Conservation (phyloP, 2,329 filamentous ascomycete species). For the Rutstroemia sydowiana region DNA sequence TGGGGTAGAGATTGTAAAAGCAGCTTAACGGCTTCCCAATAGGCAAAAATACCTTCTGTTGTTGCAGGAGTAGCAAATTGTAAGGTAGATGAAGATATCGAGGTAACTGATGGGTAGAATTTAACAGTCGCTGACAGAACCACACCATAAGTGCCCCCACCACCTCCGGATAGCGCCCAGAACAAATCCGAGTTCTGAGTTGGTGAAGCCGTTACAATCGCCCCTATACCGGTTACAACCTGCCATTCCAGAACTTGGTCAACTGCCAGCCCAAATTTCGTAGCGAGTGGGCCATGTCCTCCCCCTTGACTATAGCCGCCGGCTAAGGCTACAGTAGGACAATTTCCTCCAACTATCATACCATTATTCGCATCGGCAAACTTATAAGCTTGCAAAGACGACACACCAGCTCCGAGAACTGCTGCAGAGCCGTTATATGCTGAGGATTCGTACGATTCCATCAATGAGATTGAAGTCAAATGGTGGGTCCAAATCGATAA, state of each 20-base stretch:
- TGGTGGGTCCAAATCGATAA: neutral
- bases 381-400: neutral
- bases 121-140: conserved; percentile 43
- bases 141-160: conserved; percentile 49
- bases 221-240: conserved; percentile 43
- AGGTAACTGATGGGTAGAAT: neutral
- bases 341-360: neutral
- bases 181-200: conserved; percentile 47
- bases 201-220: conserved; percentile 39
- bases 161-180: conserved; percentile 55
- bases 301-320: conserved; percentile 52
- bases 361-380: neutral
- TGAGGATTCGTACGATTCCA: neutral
- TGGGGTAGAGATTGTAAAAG: neutral
- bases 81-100: neutral
- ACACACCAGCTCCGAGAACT: neutral
- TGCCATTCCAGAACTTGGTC: conserved; percentile 51
- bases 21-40: neutral
- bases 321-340: conserved; percentile 28
- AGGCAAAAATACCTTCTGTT: neutral
- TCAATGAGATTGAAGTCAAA: neutral
- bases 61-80: neutral
- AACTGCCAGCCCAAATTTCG: conserved; percentile 47
- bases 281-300: conserved; percentile 47
- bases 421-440: neutral